These are phyloP conservation scores for Claviceps spartinae DNA, from an alignment of 2,329 filamentous ascomycete species.

Conservation along the genomic window DNA sequence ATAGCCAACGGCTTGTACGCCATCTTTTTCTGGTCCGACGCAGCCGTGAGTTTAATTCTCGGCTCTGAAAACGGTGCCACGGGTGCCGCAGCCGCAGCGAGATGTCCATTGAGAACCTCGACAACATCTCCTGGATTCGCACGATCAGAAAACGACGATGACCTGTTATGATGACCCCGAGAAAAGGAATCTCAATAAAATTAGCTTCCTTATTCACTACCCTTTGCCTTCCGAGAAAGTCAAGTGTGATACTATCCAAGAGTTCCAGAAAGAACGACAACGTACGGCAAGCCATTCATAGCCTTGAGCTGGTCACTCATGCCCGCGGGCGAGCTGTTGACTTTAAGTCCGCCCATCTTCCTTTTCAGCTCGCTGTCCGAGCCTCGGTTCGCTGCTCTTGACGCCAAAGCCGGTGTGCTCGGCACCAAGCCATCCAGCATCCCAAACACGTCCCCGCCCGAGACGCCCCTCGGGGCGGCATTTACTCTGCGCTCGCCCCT, in stretches of 20 bases:
- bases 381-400: constrained; percentile 26
- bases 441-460: constrained; percentile 61
- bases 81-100: constrained; percentile 53
- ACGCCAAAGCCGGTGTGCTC: constrained; percentile 38
- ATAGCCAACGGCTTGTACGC: constrained; percentile 86
- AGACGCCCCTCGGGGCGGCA: constrained; percentile 49
- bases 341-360: constrained; percentile 17
- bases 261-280: background rate
- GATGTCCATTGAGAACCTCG: constrained; percentile 69
- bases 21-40: constrained; percentile 82
- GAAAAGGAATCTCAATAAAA: background rate
- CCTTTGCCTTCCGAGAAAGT: no score
- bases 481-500: constrained; percentile 48
- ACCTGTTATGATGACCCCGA: constrained; percentile 7
- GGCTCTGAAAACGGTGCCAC: constrained; percentile 59
- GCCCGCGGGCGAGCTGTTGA: constrained; percentile 21
- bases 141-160: constrained; percentile 53
- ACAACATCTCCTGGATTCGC: constrained; percentile 67
- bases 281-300: constrained; percentile 18
- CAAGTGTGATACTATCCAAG: no score
- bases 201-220: no score
- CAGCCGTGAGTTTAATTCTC: constrained; percentile 72
- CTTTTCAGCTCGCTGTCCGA: constrained; percentile 19
- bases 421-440: constrained; percentile 65
- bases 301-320: constrained; percentile 21